These are phyloP conservation scores for Fusarium paranaense DNA, from an alignment of 2,329 filamentous ascomycete species.

Conservation along the genomic window DNA sequence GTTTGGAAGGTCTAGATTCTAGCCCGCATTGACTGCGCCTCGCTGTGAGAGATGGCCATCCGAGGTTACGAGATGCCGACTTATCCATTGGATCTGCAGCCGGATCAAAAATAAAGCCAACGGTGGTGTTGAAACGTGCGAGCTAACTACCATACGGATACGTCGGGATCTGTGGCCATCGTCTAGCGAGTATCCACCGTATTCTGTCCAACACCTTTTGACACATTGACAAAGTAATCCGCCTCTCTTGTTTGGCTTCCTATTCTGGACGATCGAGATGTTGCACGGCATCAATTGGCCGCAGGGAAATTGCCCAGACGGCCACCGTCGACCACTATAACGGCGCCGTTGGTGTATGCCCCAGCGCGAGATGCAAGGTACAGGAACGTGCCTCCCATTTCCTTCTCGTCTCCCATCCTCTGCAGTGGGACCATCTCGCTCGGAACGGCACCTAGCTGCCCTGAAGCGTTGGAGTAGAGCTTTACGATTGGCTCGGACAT, in stretches of 20 bases:
- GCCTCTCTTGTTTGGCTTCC: not conserved
- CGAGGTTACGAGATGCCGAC: not conserved
- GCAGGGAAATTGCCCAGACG: constrained; percentile 31
- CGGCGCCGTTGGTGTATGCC: constrained; percentile 31
- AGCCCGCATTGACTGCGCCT: not conserved
- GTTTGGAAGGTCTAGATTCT: not conserved
- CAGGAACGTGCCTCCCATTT: constrained; percentile 29
- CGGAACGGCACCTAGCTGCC: constrained; percentile 20
- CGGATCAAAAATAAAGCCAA: not conserved
- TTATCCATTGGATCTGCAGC: not conserved
- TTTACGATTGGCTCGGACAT: constrained; percentile 37
- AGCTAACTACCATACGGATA: not conserved
- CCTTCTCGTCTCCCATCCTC: constrained; percentile 34
- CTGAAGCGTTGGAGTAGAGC: constrained; percentile 20
- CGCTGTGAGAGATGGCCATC: not conserved
- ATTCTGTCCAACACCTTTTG: not conserved
- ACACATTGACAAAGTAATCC: not conserved
- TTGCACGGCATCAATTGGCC: constrained; percentile 8
- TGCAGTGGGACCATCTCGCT: constrained; percentile 17
- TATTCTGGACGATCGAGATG: not conserved
- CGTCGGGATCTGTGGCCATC: not conserved
- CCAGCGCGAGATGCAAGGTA: constrained; percentile 33
- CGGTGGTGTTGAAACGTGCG: not conserved
- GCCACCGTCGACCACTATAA: constrained; percentile 33
- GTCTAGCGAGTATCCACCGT: not conserved